phyloP scores from a whole-genome alignment of 805 yeast species.

The Starmerella vaccinii region DNA sequence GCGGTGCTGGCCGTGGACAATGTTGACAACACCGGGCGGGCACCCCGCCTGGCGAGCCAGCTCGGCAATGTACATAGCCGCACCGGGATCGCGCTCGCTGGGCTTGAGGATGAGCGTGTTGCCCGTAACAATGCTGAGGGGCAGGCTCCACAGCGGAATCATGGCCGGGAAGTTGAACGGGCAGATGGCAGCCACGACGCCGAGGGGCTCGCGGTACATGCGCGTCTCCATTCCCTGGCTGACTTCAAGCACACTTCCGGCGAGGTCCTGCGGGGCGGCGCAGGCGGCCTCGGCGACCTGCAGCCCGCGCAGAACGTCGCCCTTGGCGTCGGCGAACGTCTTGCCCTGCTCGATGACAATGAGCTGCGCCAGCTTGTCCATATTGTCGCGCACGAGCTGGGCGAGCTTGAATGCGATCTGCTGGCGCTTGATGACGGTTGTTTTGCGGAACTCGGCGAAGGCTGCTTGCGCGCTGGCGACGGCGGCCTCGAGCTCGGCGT shows the following conservation, averaged over 20 bases:
- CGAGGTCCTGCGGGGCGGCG: slow-evolving; percentile 48
- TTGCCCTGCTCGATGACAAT: slow-evolving; percentile 68
- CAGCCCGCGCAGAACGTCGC: slow-evolving; percentile 64
- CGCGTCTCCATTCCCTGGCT: slow-evolving; percentile 67
- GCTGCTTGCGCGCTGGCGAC: slow-evolving; percentile 55
- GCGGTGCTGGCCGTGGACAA: slow-evolving; percentile 63
- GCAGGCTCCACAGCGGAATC: slow-evolving; percentile 65
- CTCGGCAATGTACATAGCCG: slow-evolving; percentile 64
- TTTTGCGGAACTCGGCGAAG: slow-evolving; percentile 47
- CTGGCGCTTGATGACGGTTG: slow-evolving; percentile 42
- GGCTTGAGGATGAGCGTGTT: slow-evolving; percentile 64
- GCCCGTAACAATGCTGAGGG: slow-evolving; percentile 57
- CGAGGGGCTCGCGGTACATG: slow-evolving; percentile 60
- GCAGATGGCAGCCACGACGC: slow-evolving; percentile 66
- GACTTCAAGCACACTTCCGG: slow-evolving; percentile 56
- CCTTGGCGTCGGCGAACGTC: slow-evolving; percentile 63
- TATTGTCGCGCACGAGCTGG: slow-evolving; percentile 49
- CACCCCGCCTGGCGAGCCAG: slow-evolving; percentile 63
- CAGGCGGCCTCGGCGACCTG: slow-evolving; percentile 74
- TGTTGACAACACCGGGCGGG: slow-evolving; percentile 62
- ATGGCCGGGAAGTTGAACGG: slow-evolving; percentile 81
- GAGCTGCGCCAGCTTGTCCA: slow-evolving; percentile 56
- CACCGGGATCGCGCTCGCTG: slow-evolving; percentile 72
- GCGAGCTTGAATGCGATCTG: slow-evolving; percentile 63
- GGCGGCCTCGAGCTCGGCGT: slow-evolving; percentile 53